phyloP scores from a whole-genome alignment of 208 protist species.

The Trypanosoma conorhini region DNA sequence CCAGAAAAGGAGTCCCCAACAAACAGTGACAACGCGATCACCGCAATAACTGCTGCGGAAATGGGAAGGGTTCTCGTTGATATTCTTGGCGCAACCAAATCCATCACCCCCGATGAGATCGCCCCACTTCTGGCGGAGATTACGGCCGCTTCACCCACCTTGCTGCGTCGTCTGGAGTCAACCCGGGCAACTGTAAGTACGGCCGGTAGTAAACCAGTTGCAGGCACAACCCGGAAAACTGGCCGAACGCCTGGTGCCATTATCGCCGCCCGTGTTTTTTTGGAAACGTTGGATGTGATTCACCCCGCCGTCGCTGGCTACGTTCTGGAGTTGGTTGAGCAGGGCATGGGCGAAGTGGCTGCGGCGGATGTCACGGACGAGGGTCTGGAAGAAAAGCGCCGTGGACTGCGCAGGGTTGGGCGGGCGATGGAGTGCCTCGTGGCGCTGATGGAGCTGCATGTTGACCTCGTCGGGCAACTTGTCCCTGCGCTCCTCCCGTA shows the following conservation, averaged over 20 bases:
- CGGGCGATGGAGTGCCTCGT: slow-evolving; percentile 49
- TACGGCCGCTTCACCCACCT: slow-evolving; percentile 31
- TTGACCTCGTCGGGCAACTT: slow-evolving; percentile 44
- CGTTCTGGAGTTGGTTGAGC: slow-evolving; percentile 36
- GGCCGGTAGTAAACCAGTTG: slow-evolving; percentile 4
- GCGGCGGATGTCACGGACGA: slow-evolving; percentile 27
- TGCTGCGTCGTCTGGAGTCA: slow-evolving; percentile 22
- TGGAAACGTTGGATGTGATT: slow-evolving; percentile 46
- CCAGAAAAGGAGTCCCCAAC: background rate
- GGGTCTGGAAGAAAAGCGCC: slow-evolving; percentile 10
- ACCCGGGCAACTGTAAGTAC: background rate
- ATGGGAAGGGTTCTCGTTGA: slow-evolving; percentile 61
- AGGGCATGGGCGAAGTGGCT: slow-evolving; percentile 36
- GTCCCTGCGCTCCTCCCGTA: slow-evolving; percentile 37
- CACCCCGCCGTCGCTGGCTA: slow-evolving; percentile 49
- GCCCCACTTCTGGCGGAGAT: slow-evolving; percentile 52
- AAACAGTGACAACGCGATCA: slow-evolving; percentile 19
- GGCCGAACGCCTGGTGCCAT: slow-evolving; percentile 29
- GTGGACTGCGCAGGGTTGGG: slow-evolving; percentile 31
- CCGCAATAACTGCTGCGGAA: slow-evolving; percentile 38
- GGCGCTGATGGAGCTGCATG: slow-evolving; percentile 46
- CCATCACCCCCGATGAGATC: slow-evolving; percentile 52
- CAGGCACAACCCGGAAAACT: slow-evolving; percentile 1
- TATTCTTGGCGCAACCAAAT: slow-evolving; percentile 41
- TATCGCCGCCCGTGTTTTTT: slow-evolving; percentile 54